Base-by-base conservation (phyloP, 2,329 filamentous ascomycete species). In the Cladophialophora exuberans region DNA sequence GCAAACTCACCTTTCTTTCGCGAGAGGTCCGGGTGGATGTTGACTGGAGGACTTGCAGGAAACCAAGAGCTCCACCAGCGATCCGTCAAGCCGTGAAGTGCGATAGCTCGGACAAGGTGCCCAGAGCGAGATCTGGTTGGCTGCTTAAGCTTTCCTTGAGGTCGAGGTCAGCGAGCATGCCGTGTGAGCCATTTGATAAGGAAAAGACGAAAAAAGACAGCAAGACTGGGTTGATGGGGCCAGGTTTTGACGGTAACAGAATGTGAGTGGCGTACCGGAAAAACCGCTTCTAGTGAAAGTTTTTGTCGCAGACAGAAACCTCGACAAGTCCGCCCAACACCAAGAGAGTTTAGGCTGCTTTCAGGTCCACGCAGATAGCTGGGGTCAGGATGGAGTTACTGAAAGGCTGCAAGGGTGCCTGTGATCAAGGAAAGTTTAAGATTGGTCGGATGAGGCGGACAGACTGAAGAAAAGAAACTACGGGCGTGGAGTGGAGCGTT, bases 101-200 rank as follows among this genome's bases (percentile, higher is more conserved):
- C 54, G 61, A 64, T 64, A 64, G 61, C 61, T 64, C 56, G 52
- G 59, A 53, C 56, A 63, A 56, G 56, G 61, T 58, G 59, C 41
- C 30, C 35, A 38, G 56, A 36, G 35, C 36, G 51, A 18, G 39
- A 60, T 54, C 31, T 64, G 61, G 60, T 63, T 65, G 63, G 63
- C 62, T 65, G 63, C 63, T 64, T 65, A 65, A 62, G 63, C 63
- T 65, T 65, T 62, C 63, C 63, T 60, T 61, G 55, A 59, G 57
- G 25, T 57, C 55, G 38, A 56, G 52, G 61, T 65, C 54, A 65
- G 63, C 58, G 51, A 60, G 57, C 53, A 61, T 63, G 63, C 61
- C 63, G 63, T 46, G 45, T 65, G 61, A 65, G 63, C 63, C 61
- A 65, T 65, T 63, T 60, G 54, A 60, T 58, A 23, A 60, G 59